Conservation (phyloP, 306 rosid genomes). For the Cicer arietinum region DNA sequence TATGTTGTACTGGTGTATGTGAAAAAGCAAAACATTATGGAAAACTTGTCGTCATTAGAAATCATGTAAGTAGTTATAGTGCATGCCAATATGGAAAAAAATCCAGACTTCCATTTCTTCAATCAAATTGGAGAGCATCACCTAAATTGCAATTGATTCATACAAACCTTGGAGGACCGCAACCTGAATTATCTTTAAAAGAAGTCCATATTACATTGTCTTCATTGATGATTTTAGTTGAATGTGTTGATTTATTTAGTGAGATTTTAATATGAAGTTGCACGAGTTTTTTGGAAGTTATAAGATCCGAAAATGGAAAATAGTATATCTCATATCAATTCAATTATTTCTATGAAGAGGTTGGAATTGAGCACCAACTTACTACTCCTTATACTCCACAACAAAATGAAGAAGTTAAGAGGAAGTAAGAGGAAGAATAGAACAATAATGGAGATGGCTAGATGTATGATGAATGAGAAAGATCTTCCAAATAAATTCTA, state of each 20-base stretch:
- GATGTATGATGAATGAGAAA: background rate
- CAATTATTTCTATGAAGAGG: background rate
- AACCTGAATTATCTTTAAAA: background rate
- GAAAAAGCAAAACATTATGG: background rate
- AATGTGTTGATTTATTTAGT: background rate
- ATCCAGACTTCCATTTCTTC: background rate
- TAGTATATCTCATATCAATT: background rate
- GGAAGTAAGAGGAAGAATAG: no score
- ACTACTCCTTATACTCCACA: background rate
- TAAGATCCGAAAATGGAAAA: background rate
- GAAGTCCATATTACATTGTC: background rate
- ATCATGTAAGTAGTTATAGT: no score
- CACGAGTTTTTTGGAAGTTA: background rate
- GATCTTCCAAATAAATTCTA: background rate
- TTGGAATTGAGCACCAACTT: background rate
- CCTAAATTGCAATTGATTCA: background rate
- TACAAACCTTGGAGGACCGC: background rate
- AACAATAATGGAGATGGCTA: background rate
- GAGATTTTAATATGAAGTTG: background rate
- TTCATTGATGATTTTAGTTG: no score
- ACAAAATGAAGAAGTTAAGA: no score
- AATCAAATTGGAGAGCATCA: background rate
- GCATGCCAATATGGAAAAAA: background rate
- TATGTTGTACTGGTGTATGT: background rate
- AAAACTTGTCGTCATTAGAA: background rate